These are phyloP conservation scores for Saccharomycopsis sp. DNA, from an alignment of 805 yeast genomes.

Conservation along the genomic window DNA sequence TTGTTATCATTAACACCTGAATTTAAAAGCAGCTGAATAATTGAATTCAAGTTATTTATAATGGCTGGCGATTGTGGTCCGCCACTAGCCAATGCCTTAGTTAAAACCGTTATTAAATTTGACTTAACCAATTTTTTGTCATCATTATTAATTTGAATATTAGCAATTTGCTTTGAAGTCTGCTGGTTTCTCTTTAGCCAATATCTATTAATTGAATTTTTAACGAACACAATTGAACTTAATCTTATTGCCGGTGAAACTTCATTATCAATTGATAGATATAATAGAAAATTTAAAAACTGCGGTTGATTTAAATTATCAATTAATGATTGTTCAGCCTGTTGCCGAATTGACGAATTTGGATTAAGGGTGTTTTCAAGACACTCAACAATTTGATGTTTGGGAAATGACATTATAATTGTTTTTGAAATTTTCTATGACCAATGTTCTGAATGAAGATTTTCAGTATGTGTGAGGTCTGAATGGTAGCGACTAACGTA, in stretches of 20 bases:
- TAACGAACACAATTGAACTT: conserved; percentile 63
- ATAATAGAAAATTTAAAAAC: conserved; percentile 35
- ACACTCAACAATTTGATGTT: conserved; percentile 14
- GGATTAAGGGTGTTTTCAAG: conserved; percentile 15
- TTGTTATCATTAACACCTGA: conserved; percentile 12
- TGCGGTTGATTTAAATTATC: conserved; percentile 4
- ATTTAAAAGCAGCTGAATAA: conserved; percentile 7
- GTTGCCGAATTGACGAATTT: conserved; percentile 8
- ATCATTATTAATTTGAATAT: conserved; percentile 6
- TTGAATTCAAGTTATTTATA: conserved; percentile 5
- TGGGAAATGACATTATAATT: conserved; percentile 14
- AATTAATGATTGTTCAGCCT: conserved; percentile 14
- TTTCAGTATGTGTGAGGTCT: too few relatives aligned
- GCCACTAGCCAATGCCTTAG: neutral
- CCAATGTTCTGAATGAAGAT: too few relatives aligned
- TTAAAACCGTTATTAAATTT: conserved; percentile 9
- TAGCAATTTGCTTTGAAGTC: conserved; percentile 3
- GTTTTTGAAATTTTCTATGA: too few relatives aligned
- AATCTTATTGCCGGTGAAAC: conserved; percentile 39
- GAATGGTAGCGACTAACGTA: too few relatives aligned
- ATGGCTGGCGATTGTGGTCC: neutral
- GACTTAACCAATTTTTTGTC: conserved; percentile 11
- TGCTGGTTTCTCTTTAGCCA: conserved; percentile 35
- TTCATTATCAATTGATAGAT: conserved; percentile 39
- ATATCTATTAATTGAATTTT: conserved; percentile 49